Evolutionary conservation across 1,284 basidiomycete genomes (phyloP), one percentile per base, ranked within the genome.

Genomic region (Leccinum fallax): DNA sequence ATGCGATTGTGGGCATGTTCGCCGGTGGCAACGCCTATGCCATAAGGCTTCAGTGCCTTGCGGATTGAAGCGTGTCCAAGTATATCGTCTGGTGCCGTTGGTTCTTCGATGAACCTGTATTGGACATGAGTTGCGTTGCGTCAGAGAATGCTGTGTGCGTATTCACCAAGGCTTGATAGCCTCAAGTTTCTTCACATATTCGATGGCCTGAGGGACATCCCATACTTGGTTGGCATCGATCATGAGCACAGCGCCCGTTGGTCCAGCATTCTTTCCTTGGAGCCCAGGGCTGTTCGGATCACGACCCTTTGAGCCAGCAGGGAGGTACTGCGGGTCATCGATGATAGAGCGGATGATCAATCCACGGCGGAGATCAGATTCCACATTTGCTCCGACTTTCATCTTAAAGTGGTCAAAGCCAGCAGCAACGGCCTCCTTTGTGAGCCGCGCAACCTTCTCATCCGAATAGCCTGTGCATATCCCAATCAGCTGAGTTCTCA

Each of bases 361-460:
- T 49, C 94, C 93, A 65, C 96, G 87, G 57, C 94, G 89, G 57
- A 96, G 80, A 78, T 98, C 96, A 72, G 91, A 89, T 46, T 86
- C 85, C 58, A 85, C 81, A 76, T 92, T 84, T 40, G 91, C 89
- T 60, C 96, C 96, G 65, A 98, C 95, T 81, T 98, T 98, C 89
- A 97, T 95, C 81, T 96, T 96, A 85, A 97, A 96, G 79, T 95
- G 93, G 80, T 93, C 94, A 85, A 97, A 97, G 32, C 95, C 95
- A 57, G 86, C 87, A 28, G 83, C 78, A 58, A 98, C 83, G 32
- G 95, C 93, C 73, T 93, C 92, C 71, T 89, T 89, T 3, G 94
- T 97, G 59, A 98, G 83, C 16, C 88, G 85, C 3, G 87, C 85
- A 53, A 98, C 88, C 76, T 98, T 98, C 72, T 95, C 95, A 72